A percentile compares a stretch with the other conserved stretches of the same genome.
Evolutionary conservation across 2,329 filamentous ascomycete species (phyloP).

Genomic region (Aspergillus brunneoviolaceus): DNA sequence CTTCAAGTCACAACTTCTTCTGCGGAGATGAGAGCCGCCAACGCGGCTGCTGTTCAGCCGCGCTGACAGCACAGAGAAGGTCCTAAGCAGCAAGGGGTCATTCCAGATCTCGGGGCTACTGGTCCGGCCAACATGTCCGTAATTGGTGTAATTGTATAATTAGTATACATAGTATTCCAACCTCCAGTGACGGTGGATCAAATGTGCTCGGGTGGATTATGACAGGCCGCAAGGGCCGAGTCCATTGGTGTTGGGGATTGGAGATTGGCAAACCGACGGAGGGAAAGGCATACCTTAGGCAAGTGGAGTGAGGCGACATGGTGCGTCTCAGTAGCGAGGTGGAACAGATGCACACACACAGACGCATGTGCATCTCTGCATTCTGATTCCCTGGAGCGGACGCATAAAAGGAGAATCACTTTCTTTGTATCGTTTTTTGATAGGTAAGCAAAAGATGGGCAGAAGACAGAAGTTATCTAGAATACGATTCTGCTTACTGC

Average conservation of each 20-base stretch:
- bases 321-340: conserved; percentile 13
- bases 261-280: conserved; percentile 10
- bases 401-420: background rate
- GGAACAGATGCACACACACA: conserved; percentile 8
- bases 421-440: background rate
- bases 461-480: too few species aligned
- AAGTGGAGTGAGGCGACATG: conserved; percentile 11
- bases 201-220: conserved; percentile 7
- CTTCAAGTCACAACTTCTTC: background rate
- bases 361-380: background rate
- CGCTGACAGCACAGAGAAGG: conserved; percentile 2
- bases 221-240: conserved; percentile 10
- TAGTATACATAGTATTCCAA: background rate
- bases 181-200: conserved; percentile 3
- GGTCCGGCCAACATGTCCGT: background rate
- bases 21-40: background rate
- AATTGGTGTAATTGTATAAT: background rate
- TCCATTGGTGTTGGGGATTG: conserved; percentile 4
- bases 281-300: background rate
- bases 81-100: conserved; percentile 7
- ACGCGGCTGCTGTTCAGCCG: background rate
- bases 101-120: conserved; percentile 6
- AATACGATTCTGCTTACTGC: too few species aligned
- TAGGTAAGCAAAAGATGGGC: too few species aligned
- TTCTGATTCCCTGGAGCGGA: background rate